Conservation (phyloP, 768 basidiomycete genomes). For the Krasilnikovozyma curviuscula region DNA sequence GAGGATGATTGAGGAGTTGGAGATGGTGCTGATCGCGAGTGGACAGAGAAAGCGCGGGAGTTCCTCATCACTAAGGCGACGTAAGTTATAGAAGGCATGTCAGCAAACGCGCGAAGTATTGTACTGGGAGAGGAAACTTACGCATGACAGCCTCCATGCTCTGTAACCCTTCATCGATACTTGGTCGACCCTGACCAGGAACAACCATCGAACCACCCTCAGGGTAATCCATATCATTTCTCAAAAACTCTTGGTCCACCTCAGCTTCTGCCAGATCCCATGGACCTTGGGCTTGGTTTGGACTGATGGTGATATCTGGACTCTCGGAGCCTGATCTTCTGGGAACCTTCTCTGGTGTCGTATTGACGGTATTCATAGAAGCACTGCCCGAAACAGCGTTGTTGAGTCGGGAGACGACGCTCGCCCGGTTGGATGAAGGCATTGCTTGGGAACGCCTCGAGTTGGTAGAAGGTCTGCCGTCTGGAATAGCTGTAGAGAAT, state of each 20-base stretch:
- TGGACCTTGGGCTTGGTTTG: slow-evolving; percentile 22
- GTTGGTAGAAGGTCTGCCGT: no score
- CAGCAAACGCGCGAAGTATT: neutral
- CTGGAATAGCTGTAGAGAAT: no score
- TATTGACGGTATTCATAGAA: no score
- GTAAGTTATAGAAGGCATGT: neutral
- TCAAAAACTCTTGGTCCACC: neutral
- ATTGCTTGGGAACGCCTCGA: no score
- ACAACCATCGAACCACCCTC: neutral
- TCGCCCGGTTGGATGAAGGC: no score
- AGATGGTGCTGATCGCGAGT: neutral
- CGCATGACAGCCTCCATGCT: slow-evolving; percentile 23
- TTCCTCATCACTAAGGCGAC: neutral
- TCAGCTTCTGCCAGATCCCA: slow-evolving; percentile 7
- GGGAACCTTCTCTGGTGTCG: no score
- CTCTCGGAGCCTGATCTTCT: no score
- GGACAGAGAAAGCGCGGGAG: neutral
- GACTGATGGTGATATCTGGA: slow-evolving; percentile 19
- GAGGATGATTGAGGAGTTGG: neutral
- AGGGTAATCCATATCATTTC: neutral
- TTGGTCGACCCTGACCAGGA: slow-evolving; percentile 21
- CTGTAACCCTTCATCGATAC: slow-evolving; percentile 20
- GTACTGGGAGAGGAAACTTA: slow-evolving; percentile 9
- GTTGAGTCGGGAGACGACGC: no score
- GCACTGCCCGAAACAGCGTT: no score